Base-by-base conservation (phyloP, 768 basidiomycete species). In the Podaxis pistillaris region DNA sequence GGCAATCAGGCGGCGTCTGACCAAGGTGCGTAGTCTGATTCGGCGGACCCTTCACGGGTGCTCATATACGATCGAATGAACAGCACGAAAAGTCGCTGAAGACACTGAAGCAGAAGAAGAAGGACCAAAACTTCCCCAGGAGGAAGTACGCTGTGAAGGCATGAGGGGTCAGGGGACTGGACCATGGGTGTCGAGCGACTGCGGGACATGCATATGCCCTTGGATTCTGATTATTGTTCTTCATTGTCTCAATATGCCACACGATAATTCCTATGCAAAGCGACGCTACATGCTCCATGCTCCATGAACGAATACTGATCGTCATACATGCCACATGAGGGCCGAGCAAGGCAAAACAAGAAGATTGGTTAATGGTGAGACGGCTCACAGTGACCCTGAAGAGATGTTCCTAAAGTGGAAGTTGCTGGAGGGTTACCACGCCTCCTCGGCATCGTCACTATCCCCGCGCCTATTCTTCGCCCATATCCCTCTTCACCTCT, bases 61-160 rank as follows among this genome's bases (percentile, higher is more conserved):
- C 36, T 30, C 11, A 46, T 46, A 17, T 17, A 28, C n/a, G 26
- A 54, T 44, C 12, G 11, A 28, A 55, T 49, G 51, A 13, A 51
- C 38, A 95, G 94, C 86, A 90, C 78, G 96, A 99, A 77, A 72
- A 77, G 65, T 88, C 87, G 74, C 76, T 86, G 69, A 93, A 93
- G 84, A 98, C 97, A 60, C 82, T 91, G 78, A 93, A 90, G 81
- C 94, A 96, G 77, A 82, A 79, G 78, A 98, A 98, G 91, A 95
- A 91, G 85, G 90, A 94, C 65, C 83, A 84, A 70, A 95, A 97
- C 83, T 97, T 97, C 84, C 94, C 95, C 40, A 74, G 81, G 73
- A 85, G 96, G 76, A 96, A 95, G 81, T 99, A 90, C 79, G 95
- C 96, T 66, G 90, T 98, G 76, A 96, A 93, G 86, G 94, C 93